Conservation (phyloP, 2,329 filamentous ascomycete species). For the Verticillium dahliae region DNA sequence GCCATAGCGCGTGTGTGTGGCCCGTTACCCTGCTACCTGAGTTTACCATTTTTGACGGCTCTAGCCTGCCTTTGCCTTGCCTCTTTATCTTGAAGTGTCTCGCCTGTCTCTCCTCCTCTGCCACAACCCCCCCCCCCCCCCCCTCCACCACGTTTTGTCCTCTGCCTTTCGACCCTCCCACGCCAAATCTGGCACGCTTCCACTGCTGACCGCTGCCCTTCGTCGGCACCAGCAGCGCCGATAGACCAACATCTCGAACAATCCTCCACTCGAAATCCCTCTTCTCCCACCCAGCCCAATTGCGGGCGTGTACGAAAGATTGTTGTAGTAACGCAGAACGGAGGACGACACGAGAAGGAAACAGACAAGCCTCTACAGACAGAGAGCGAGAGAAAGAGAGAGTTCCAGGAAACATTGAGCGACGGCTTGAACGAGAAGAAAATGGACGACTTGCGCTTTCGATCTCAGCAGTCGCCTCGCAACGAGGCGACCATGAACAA, state of each 20-base stretch:
- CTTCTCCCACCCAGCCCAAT: background rate
- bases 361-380: background rate
- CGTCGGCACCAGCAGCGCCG: conserved; percentile 13
- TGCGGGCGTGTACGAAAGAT: conserved; percentile 31
- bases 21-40: background rate
- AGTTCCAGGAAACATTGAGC: background rate
- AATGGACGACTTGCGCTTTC: conserved; percentile 77
- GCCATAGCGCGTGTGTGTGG: background rate
- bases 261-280: background rate
- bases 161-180: background rate
- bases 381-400: background rate
- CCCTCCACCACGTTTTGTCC: background rate
- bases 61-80: background rate
- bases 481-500: conserved; percentile 70
- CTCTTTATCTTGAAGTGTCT: background rate
- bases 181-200: background rate
- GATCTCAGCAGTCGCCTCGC: conserved; percentile 68
- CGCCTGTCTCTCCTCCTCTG: background rate
- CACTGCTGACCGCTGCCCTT: conserved; percentile 8
- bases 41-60: background rate
- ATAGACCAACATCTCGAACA: background rate
- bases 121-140: background rate
- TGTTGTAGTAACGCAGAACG: conserved; percentile 22
- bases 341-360: background rate
- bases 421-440: conserved; percentile 25